Evolutionary conservation across 176 grass and related monocot genomes (phyloP), one percentile per base, ranked within the genome.

Genomic region (Oryza australiensis): DNA sequence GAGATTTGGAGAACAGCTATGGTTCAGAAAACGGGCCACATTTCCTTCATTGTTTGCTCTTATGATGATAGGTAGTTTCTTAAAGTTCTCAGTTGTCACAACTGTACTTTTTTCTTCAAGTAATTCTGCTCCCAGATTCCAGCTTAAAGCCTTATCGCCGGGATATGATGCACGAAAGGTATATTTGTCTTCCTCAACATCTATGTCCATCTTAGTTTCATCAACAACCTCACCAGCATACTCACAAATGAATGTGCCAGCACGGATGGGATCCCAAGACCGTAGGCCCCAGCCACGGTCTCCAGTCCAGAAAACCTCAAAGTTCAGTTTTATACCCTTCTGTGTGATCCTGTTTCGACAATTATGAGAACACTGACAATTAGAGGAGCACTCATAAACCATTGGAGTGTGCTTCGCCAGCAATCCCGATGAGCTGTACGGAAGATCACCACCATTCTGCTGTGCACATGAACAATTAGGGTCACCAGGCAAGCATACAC

Each of bases 1-100:
- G 37, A 94, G 70, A 70, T 94, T 94, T 13, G 91, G 88, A 5
- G 91, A 90, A 45, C 91, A 93, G 62, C 91, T 87, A 79, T 93
- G 91, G 78, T 93, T 93, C 32, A 93, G 67, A 82, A 93, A 93
- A 45, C 91, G 91, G 13, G 91, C 67, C 49, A 93, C 73, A 62
- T 93, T 93, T 48, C 91, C 88, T 65, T 71, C 70, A 46, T 73
- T 43, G 48, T 86, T 88, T 77, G 88, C 91, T 45, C 79, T 94
- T 68, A 94, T 83, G 32, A 75, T 11, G 20, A 90, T 80, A 26
- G 88, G 88, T 23, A 94, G 60, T 2, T 75, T 43, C 60, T 62
- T 86, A 23, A 60, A 73, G 22, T 22, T 88, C 59, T 90, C 71
- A 9, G 34, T 24, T 80, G 59, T 30, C 59, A 46, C 23, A 80